Conservation (phyloP, 2,329 filamentous ascomycete genomes). For the Ophiostoma ulmi region DNA sequence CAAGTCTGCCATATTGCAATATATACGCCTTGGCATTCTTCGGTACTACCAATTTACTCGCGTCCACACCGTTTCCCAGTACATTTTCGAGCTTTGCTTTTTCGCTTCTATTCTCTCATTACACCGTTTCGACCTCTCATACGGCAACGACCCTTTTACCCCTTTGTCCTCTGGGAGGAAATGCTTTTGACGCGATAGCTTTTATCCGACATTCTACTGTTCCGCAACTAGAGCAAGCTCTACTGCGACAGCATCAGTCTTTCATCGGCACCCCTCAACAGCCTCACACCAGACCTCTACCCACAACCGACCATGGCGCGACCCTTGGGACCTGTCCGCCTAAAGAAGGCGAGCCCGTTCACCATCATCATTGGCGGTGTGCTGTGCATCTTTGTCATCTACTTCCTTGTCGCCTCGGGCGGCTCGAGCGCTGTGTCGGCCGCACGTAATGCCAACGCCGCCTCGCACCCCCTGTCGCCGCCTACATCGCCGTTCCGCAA, state of each 20-base stretch:
- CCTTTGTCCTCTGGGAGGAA: conserved; percentile 5
- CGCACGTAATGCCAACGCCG: conserved; percentile 44
- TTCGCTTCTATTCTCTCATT: neutral
- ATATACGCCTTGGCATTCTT: neutral
- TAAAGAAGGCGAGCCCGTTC: conserved; percentile 74
- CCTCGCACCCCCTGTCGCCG: conserved; percentile 66
- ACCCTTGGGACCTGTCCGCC: conserved; percentile 60
- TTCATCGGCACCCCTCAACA: neutral
- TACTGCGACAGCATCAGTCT: neutral
- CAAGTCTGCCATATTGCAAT: neutral
- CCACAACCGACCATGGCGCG: conserved; percentile 44
- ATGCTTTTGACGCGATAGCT: conserved; percentile 10
- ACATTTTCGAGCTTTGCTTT: neutral
- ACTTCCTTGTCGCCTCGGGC: conserved; percentile 53
- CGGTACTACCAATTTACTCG: neutral
- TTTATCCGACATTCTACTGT: neutral
- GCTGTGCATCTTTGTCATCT: conserved; percentile 66
- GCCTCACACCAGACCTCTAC: neutral
- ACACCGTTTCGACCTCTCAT: neutral
- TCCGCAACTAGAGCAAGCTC: too few species aligned
- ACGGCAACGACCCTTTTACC: neutral
- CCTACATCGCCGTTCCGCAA: conserved; percentile 71
- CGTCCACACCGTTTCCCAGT: neutral
- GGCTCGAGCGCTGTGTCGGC: conserved; percentile 31
- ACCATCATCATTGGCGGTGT: conserved; percentile 67